Conservation (phyloP, 2,329 filamentous ascomycete genomes). For the Ophiostoma sp. region DNA sequence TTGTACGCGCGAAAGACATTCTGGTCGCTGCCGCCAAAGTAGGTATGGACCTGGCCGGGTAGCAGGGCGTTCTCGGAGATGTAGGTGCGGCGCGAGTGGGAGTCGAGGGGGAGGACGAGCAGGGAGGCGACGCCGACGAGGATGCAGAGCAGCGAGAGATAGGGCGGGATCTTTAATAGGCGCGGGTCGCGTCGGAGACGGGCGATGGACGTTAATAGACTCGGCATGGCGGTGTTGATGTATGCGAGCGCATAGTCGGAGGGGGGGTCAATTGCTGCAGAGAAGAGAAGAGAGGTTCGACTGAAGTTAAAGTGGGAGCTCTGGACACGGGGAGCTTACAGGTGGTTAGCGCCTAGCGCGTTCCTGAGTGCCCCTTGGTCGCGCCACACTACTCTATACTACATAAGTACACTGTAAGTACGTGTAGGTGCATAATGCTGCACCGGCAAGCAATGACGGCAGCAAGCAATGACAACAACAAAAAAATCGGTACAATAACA, state of each 20-base stretch:
- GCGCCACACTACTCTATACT: slow-evolving; percentile 1
- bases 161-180: slow-evolving; percentile 76
- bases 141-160: slow-evolving; percentile 80
- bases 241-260: neutral
- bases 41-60: slow-evolving; percentile 94
- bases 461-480: neutral
- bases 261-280: neutral
- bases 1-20: slow-evolving; percentile 88
- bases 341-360: slow-evolving; percentile 15
- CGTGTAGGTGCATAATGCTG: neutral
- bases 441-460: neutral
- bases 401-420: neutral
- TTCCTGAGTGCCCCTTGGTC: slow-evolving; percentile 17
- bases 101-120: slow-evolving; percentile 78
- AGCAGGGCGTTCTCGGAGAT: slow-evolving; percentile 96
- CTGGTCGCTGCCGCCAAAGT: slow-evolving; percentile 94
- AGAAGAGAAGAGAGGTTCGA: neutral
- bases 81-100: slow-evolving; percentile 88
- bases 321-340: slow-evolving; percentile 19
- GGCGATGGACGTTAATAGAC: slow-evolving; percentile 43
- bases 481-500: neutral
- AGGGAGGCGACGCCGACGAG: slow-evolving; percentile 84
- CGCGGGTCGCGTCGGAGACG: slow-evolving; percentile 74
- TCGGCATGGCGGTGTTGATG: neutral
- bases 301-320: slow-evolving; percentile 11